Evolutionary conservation across 495 filamentous ascomycete species (phyloP), one percentile per base, ranked within the genome.

Genomic region (Penicillium goetzii): DNA sequence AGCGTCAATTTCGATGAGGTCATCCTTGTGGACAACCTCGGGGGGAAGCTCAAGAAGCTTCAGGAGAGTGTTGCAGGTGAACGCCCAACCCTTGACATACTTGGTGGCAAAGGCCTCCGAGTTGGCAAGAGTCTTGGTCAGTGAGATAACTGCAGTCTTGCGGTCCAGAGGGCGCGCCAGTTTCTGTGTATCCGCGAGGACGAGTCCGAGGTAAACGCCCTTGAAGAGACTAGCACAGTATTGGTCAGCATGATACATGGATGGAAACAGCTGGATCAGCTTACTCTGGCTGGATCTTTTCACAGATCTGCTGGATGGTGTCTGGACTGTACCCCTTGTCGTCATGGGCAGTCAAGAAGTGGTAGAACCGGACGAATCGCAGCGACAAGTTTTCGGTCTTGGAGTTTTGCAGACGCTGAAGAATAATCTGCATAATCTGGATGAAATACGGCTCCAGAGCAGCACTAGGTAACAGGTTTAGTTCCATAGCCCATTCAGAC

Each of bases 61-160:
- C 15, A 98, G 85, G 62, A 99, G 83, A 12, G 90, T 86, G 71
- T 95, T 89, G 71, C 88, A 90, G 0, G 92, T 97, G 68, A 89
- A 90, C 8, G 83, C 86, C 95, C 96, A 98, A 45, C 93, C 92
- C 75, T 95, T 95, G 14, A 61, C 56, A 61, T 88, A 86, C 47
- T 86, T 84, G 56, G 85, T 81, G 8, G 88, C 89, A 65, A 99
- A 97, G 1, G 90, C 88, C 43, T 85, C 74, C 19, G 90, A 95
- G 74, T 92, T 91, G 61, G 90, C 86, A 38, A 98, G 78, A 6
- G 91, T 95, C 79, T 95, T 97, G 38, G 92, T 92, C 66, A 97
- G 87, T 14, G 93, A 96, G 49, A 98, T 81, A 23, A 97, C 93
- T 11, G 93, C 96, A 3, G 89, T 89, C 76, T 99, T 99, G 61